Evolutionary conservation across 2,329 filamentous ascomycete species (phyloP).

Genomic region (Lachnellula willkommii): DNA sequence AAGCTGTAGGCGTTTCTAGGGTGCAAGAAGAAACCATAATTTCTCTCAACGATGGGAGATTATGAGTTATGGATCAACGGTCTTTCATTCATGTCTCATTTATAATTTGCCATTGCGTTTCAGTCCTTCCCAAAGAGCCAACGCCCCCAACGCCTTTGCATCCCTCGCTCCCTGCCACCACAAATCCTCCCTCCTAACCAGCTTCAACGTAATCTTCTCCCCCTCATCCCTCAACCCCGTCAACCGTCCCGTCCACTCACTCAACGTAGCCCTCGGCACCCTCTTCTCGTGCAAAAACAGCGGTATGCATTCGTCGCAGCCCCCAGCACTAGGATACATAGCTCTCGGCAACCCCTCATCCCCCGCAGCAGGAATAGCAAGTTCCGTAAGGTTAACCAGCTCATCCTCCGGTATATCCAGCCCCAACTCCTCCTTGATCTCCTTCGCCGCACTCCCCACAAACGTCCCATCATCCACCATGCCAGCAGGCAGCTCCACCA

Average conservation of each 20-base stretch:
- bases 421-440: slow-evolving; percentile 57
- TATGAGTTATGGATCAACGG: background rate
- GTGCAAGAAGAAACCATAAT: too few relatives aligned
- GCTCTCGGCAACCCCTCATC: slow-evolving; percentile 38
- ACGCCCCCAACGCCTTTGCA: slow-evolving; percentile 53
- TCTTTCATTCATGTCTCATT: background rate
- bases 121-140: slow-evolving; percentile 55
- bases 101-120: slow-evolving; percentile 32
- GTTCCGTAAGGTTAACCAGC: slow-evolving; percentile 47
- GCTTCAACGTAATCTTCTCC: slow-evolving; percentile 57
- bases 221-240: slow-evolving; percentile 54
- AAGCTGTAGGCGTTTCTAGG: slow-evolving; percentile 23
- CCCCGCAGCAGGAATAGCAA: slow-evolving; percentile 43
- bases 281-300: slow-evolving; percentile 53
- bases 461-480: slow-evolving; percentile 55
- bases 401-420: slow-evolving; percentile 47
- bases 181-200: slow-evolving; percentile 51
- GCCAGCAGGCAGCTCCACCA: slow-evolving; percentile 53
- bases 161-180: slow-evolving; percentile 55
- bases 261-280: slow-evolving; percentile 44
- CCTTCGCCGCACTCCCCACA: slow-evolving; percentile 51
- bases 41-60: too few relatives aligned
- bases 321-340: slow-evolving; percentile 54
- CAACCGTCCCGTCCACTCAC: slow-evolving; percentile 51
- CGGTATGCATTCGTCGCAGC: slow-evolving; percentile 56